Base-by-base conservation (phyloP, 257 asterid genomes). In the Solanum lignicaule region DNA sequence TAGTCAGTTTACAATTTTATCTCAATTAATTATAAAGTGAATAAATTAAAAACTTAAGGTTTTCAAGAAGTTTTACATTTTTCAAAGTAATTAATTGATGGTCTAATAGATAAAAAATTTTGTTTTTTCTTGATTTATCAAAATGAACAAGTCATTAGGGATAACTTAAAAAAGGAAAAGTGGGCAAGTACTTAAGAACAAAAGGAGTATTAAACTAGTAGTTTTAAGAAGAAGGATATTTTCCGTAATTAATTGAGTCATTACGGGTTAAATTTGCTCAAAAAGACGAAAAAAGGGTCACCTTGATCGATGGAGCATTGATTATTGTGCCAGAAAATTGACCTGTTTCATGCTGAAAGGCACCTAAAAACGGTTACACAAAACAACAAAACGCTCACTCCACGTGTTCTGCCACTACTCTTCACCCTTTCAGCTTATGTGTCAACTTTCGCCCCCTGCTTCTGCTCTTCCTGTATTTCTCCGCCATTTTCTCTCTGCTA, bases 401-500 rank as follows among this genome's bases (percentile, higher is more conserved):
- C 82, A 73, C 82, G 82, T 73, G 82, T 73, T 35, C 29, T 73
- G 25, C 41, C 43, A 72, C 41, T 72, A 69, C 76, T 29, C 36
- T 69, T 69, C 76, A 32, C 12, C 48, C 48, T 35, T 73, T 20
- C 82, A 35, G 48, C 48, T 73, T 73, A 73, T 73, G 48, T 73
- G 29, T 10, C 78, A 32, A 21, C 78, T 71, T 31, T 71, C 41
- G 6, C 78, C 39, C 15, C 27, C 31, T 33, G 82, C 82, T 35
- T 35, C 48, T 35, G 48, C 46, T 21, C 29, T 58, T 73, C 82
- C 9, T 73, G 82, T 35, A 73, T 73, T 73, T 73, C 82, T 73
- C 82, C 82, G 82, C 82, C 82, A 74, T 74, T 35, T 73, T 73
- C 48, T 73, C 82, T 9, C 66, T 81, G 68, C 41, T 81, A 20